Base-by-base conservation (phyloP, 371 early-diverging fungal genomes). In the Caulochytrium protostelioides region DNA sequence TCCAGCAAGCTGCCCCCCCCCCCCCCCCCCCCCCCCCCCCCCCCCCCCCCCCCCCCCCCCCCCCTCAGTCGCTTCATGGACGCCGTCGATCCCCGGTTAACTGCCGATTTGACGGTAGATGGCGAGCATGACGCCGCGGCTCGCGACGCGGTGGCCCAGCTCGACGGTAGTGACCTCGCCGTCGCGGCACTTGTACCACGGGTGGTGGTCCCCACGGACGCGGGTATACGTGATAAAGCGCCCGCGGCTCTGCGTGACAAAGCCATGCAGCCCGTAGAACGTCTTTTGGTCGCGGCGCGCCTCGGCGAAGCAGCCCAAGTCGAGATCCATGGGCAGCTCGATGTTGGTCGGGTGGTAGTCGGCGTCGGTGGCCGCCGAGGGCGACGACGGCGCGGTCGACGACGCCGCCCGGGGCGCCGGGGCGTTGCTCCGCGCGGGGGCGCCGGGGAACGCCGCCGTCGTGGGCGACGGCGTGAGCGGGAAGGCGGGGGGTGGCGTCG, bases 171-270 rank as follows among this genome's bases (percentile, higher is more conserved):
- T 18, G 8, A 54, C 46, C 17, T 22, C 23, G 20, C 45, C 54
- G 32, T 54, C 54, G 22, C 41, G 43, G 32, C 45, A 44, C 32
- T 45, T 49, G 36, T 22, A 53, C 53, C 53, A 53, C n/a, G n/a
- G n/a, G 16, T 15, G 19, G 5, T 10, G 2, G 3, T 43, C 46
- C 1, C 39, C 49, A 19, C 44, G 14, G 2, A 44, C 3, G 9
- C 50, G 34, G 15, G 54, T 47, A 32, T 54, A 54, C 6, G 45
- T 34, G 31, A 54, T 14, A 32, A 42, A 54, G 26, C 45, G 34
- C 16, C 50, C 54, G 30, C 45, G 41, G n/a, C 43, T 39, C 39
- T 54, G 50, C 21, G 54, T 54, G 27, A 50, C 50, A 34, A 54
- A 50, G 12, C 50, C 50, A 30, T 54, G 50, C 23, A 54, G 34